Evolutionary conservation across 257 asterid species (phyloP).

Genomic region (Perilla frutescens): DNA sequence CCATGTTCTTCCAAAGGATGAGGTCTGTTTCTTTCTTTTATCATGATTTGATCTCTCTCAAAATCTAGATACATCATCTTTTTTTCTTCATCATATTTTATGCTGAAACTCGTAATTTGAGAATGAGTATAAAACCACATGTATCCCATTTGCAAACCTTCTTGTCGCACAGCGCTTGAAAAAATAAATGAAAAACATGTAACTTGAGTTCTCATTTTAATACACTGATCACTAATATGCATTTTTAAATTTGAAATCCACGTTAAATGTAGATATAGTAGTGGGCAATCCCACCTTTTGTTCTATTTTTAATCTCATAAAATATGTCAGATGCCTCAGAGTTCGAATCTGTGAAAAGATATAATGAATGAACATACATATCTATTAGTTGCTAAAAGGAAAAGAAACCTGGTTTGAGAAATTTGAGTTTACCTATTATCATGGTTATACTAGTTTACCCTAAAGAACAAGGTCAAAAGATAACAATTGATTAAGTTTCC

Average conservation of each 20-base stretch:
- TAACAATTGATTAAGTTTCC: not conserved
- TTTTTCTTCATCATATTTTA: slow-evolving; percentile 20
- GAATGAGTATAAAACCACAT: slow-evolving; percentile 5
- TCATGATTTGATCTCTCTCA: slow-evolving; percentile 22
- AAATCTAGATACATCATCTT: not conserved
- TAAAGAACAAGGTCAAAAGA: not conserved
- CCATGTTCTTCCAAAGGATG: slow-evolving; percentile 54
- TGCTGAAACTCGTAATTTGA: slow-evolving; percentile 22
- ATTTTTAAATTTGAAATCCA: not conserved
- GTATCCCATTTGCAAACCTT: slow-evolving; percentile 12
- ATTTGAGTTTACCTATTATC: slow-evolving; percentile 4
- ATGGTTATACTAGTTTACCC: slow-evolving; percentile 8
- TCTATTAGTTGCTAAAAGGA: not conserved
- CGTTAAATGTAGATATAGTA: not conserved
- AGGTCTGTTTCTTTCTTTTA: slow-evolving; percentile 51
- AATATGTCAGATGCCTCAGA: not conserved
- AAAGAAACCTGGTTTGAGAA: not conserved
- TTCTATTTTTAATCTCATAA: not conserved
- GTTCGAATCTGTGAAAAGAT: slow-evolving; percentile 9
- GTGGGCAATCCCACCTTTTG: not conserved
- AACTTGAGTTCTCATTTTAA: slow-evolving; percentile 18
- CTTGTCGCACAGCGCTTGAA: slow-evolving; percentile 8
- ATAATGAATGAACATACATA: not conserved
- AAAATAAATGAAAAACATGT: slow-evolving; percentile 10
- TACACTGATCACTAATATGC: not conserved